A percentile compares a stretch with the other conserved stretches of the same genome.
Evolutionary conservation across 306 rosid species (phyloP).

Genomic region (Ceratonia siliqua): DNA sequence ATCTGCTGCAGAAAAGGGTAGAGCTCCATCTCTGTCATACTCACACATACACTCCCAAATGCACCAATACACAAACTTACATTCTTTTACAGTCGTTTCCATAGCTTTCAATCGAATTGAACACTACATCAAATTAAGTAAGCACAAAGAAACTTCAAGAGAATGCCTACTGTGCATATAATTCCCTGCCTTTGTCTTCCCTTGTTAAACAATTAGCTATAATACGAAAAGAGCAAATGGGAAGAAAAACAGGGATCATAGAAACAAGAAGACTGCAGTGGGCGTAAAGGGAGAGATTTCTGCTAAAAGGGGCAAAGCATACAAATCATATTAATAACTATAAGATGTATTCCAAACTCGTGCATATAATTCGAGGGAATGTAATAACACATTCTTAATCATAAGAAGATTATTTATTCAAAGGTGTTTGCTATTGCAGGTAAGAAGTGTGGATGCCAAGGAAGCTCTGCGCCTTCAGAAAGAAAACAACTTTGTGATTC

Average conservation of each 20-base stretch:
- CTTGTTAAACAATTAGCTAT: neutral
- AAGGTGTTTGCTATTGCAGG: slow-evolving; percentile 48
- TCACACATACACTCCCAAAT: slow-evolving; percentile 12
- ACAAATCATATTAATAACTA: slow-evolving; percentile 2
- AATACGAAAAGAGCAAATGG: neutral
- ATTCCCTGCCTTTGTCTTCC: neutral
- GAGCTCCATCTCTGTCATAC: slow-evolving; percentile 5
- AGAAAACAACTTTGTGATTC: slow-evolving; percentile 92
- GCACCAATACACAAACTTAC: slow-evolving; percentile 14
- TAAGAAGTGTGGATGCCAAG: slow-evolving; percentile 87
- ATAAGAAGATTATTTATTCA: neutral
- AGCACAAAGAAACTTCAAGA: slow-evolving; percentile 6
- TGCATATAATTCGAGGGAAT: neutral
- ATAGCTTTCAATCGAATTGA: neutral
- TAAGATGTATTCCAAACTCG: neutral
- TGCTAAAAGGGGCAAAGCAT: neutral
- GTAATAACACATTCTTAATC: neutral
- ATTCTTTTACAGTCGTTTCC: neutral
- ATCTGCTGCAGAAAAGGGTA: slow-evolving; percentile 77
- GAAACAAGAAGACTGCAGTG: neutral
- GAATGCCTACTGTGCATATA: slow-evolving; percentile 6
- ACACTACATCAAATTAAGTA: slow-evolving; percentile 1
- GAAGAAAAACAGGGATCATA: neutral
- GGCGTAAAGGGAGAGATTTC: neutral
- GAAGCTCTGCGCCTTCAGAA: slow-evolving; percentile 95